Base-by-base conservation (phyloP, 768 basidiomycete genomes). In the Amanita brunnescens region DNA sequence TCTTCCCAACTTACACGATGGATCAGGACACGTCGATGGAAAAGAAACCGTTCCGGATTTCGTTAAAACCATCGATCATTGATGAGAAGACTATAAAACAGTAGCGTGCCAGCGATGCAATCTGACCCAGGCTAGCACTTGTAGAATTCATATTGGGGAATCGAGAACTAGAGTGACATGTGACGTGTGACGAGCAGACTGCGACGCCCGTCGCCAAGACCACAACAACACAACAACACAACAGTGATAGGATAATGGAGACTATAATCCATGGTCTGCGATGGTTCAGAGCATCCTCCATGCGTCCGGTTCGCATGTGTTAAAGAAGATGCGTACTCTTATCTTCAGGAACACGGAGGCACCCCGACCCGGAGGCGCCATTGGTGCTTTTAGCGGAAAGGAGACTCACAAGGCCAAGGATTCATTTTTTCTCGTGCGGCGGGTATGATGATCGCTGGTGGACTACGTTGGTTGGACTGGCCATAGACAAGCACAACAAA, bases 41-140 rank as follows among this genome's bases (percentile, higher is more conserved):
- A n/a, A 59, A 49, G 42, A 74, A 45, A 42, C 59, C n/a, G 23
- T 59, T 0, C 79, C 80, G 1, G 75, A 80, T 32, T 91, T 87
- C 65, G 74, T 81, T 59, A 67, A 70, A 1, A 98, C 95, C 0
- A 87, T 98, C 14, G 91, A 98, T 58, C 61, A 91, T 33, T 81
- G 98, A 42, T 81, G n/a, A n/a, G n/a, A n/a, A n/a, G n/a, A n/a
- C n/a, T n/a, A n/a, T n/a, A n/a, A n/a, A n/a, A n/a, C n/a, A n/a
- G n/a, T n/a, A n/a, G n/a, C n/a, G n/a, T n/a, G n/a, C n/a, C n/a
- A n/a, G n/a, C n/a, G n/a, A n/a, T n/a, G n/a, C n/a, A n/a, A n/a
- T n/a, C n/a, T n/a, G n/a, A n/a, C n/a, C n/a, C n/a, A n/a, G n/a
- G n/a, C n/a, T n/a, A n/a, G n/a, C n/a, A n/a, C n/a, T n/a, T n/a